Conservation (phyloP, 352 stramenopile genomes). For the Pilasporangium apinafurcum region DNA sequence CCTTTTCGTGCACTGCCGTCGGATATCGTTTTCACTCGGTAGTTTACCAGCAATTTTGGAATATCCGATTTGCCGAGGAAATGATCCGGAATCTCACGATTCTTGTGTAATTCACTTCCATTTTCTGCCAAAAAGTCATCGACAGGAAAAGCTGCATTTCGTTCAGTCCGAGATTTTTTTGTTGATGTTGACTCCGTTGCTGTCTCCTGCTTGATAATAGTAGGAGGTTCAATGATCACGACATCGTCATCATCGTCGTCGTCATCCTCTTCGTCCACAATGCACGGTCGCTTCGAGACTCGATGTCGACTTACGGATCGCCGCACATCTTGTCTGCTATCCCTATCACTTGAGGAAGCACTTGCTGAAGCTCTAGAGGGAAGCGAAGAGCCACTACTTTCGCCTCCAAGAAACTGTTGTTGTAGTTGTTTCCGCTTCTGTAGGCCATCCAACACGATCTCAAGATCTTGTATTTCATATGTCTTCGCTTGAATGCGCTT, state of each 20-base stretch:
- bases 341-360: background rate
- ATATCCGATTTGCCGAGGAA: slow-evolving; percentile 68
- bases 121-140: slow-evolving; percentile 1
- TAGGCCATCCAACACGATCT: slow-evolving; percentile 55
- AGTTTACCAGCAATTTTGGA: slow-evolving; percentile 64
- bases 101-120: no score
- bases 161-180: slow-evolving; percentile 2
- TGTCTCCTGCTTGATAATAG: slow-evolving; percentile 31
- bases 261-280: slow-evolving; percentile 60
- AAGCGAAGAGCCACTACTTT: slow-evolving; percentile 5
- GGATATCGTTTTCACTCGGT: slow-evolving; percentile 47
- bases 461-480: slow-evolving; percentile 60
- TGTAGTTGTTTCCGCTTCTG: slow-evolving; percentile 46
- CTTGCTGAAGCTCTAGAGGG: background rate
- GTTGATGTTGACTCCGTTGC: slow-evolving; percentile 1
- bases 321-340: slow-evolving; percentile 11
- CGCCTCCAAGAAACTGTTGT: slow-evolving; percentile 15
- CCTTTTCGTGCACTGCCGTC: slow-evolving; percentile 66
- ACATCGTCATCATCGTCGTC: slow-evolving; percentile 42
- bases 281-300: slow-evolving; percentile 44
- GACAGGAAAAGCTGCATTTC: slow-evolving; percentile 21
- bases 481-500: slow-evolving; percentile 40
- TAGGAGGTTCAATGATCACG: slow-evolving; percentile 44
- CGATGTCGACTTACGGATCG: slow-evolving; percentile 25
- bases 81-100: slow-evolving; percentile 44